Evolutionary conservation across 192 early-diverging fungal species (phyloP).

Genomic region (Spizellomyces sp.): DNA sequence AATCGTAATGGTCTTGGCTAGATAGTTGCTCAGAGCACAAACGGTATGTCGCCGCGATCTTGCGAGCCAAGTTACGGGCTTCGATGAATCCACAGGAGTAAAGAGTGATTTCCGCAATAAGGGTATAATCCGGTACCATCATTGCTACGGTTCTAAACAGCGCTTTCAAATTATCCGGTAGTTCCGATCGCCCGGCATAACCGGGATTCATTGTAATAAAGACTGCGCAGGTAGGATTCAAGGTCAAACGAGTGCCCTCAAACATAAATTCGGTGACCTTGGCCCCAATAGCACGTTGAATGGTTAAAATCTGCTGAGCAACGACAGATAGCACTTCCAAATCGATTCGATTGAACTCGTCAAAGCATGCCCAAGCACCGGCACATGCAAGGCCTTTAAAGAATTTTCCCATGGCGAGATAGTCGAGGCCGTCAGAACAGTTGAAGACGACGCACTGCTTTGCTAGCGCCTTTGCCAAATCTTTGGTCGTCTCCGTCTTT

Average conservation of each 20-base stretch:
- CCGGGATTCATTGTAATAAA: slow-evolving; percentile 74
- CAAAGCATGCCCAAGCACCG: slow-evolving; percentile 70
- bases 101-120: slow-evolving; percentile 67
- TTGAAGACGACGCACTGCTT: slow-evolving; percentile 73
- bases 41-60: slow-evolving; percentile 60
- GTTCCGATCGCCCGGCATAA: slow-evolving; percentile 59
- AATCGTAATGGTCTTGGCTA: slow-evolving; percentile 68
- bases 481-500: slow-evolving; percentile 71
- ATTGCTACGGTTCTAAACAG: slow-evolving; percentile 59
- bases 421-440: slow-evolving; percentile 69
- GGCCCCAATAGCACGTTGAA: slow-evolving; percentile 60
- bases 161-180: slow-evolving; percentile 58
- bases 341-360: slow-evolving; percentile 70
- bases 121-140: slow-evolving; percentile 67
- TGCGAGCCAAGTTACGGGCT: slow-evolving; percentile 58
- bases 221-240: slow-evolving; percentile 62
- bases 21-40: slow-evolving; percentile 67
- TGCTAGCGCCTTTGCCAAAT: slow-evolving; percentile 67
- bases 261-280: slow-evolving; percentile 61
- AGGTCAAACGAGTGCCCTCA: slow-evolving; percentile 57
- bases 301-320: slow-evolving; percentile 67
- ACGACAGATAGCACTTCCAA: slow-evolving; percentile 67
- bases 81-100: slow-evolving; percentile 69
- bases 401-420: slow-evolving; percentile 70
- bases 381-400: slow-evolving; percentile 64